A percentile compares a stretch with the other conserved stretches of the same genome.
phyloP scores from a whole-genome alignment of 495 filamentous ascomycete species.

The Hypoxylon fuscum region DNA sequence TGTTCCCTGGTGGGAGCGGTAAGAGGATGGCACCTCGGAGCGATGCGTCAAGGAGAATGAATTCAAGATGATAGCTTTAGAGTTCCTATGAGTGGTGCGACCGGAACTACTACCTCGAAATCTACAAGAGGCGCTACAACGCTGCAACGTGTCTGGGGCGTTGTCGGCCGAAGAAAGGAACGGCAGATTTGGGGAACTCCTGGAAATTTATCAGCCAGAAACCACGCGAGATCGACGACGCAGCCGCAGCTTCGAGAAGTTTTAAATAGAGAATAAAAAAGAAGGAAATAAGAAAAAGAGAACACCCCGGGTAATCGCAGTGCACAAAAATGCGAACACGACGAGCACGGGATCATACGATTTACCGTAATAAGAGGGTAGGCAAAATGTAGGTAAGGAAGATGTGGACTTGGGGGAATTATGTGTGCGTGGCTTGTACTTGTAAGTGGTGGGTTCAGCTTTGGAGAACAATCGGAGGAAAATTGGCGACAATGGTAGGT shows the following conservation, averaged over 20 bases:
- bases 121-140: constrained; percentile 21
- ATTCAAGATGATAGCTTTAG: constrained; percentile 15
- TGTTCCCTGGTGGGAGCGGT: constrained; percentile 4
- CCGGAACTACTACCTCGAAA: constrained; percentile 13
- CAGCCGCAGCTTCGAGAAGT: constrained; percentile 12
- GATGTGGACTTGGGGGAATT: constrained; percentile 9
- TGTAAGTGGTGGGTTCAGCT: constrained; percentile 8
- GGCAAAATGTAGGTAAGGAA: constrained; percentile 10
- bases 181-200: constrained; percentile 33
- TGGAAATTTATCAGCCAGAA: constrained; percentile 22
- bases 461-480: constrained; percentile 22
- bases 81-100: constrained; percentile 15
- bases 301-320: constrained; percentile 5
- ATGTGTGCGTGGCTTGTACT: constrained; percentile 29
- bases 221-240: constrained; percentile 20
- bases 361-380: constrained; percentile 17
- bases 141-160: constrained; percentile 35
- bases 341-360: constrained; percentile 27
- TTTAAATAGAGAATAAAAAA: constrained; percentile 26
- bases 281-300: constrained; percentile 6
- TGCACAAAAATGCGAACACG: constrained; percentile 13
- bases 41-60: constrained; percentile 5
- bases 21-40: constrained; percentile 11
- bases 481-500: constrained; percentile 15
- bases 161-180: constrained; percentile 30